phyloP scores from a whole-genome alignment of 2,329 filamentous ascomycete species.

The Xylariaceae sp. region DNA sequence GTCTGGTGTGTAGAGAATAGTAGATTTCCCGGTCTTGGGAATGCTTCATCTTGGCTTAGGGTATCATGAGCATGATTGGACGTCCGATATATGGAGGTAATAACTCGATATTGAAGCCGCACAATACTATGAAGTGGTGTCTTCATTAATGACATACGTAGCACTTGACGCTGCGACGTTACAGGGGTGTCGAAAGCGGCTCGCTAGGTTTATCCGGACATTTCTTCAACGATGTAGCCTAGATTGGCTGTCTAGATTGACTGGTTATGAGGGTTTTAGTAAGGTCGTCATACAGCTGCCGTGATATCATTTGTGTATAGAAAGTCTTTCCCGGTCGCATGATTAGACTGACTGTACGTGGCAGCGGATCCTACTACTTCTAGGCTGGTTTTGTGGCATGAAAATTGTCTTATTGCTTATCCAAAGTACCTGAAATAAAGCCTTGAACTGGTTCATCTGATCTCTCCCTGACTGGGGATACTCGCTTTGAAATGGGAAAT shows the following conservation, averaged over 20 bases:
- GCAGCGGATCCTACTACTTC: neutral
- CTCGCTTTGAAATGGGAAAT: neutral
- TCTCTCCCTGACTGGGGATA: neutral
- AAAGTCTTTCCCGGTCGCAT: neutral
- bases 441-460: neutral
- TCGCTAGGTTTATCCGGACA: constrained; percentile 15
- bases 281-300: neutral
- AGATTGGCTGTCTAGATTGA: neutral
- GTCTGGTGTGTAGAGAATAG: neutral
- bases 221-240: constrained; percentile 4
- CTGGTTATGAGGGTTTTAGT: neutral
- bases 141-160: constrained; percentile 18
- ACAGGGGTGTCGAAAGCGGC: constrained; percentile 7
- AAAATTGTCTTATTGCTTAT: neutral
- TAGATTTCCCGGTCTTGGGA: constrained; percentile 23
- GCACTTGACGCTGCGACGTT: constrained; percentile 1
- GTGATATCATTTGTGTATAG: neutral
- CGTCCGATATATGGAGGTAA: constrained; percentile 10
- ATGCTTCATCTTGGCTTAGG: constrained; percentile 17
- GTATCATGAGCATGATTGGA: constrained; percentile 12
- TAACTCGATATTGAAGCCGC: constrained; percentile 21
- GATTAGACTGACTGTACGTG: neutral
- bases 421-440: neutral
- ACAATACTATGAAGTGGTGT: constrained; percentile 7
- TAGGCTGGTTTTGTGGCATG: neutral